Base-by-base conservation (phyloP, 2,329 filamentous ascomycete species). In the Dactylonectria macrodidyma region DNA sequence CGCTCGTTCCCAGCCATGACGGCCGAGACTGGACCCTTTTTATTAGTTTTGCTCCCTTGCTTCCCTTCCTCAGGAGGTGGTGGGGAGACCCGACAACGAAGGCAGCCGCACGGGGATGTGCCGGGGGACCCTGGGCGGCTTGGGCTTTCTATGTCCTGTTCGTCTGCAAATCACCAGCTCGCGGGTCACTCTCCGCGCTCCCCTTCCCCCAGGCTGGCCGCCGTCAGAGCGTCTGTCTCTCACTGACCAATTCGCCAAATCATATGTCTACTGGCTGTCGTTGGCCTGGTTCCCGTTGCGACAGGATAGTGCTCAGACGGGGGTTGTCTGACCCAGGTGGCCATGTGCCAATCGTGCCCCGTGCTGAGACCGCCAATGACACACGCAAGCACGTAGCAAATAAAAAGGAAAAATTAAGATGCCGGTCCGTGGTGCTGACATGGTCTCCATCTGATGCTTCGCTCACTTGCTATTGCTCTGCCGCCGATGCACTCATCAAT, bases 181-280 rank as follows among this genome's bases (percentile, higher is more conserved):
- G 48, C 48, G 26, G 48, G 48, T 33, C 48, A n/a, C 48, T 51
- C 48, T 51, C 48, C 48, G 48, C 48, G 46, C 10, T 48, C 46
- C 8, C 46, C 46, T 22, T 8, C 47, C 47, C 47, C 47, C 26
- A 19, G 19, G 19, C 26, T 5, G 26, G 26, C 26, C 2, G 19
- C 19, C 19, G 46, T 12, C 22, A 5, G 46, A 50, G 14, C 5
- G 46, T 12, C 46, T 22, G 46, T 5, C 46, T 24, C 26, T 30
- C 26, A 30, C 26, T 30, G 26, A 30, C 26, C 26, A 30, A 30
- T 7, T 30, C 26, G 26, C 26, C 26, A 30, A 30, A 30, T 30
- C 26, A 30, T 5, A 30, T 30, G 26, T 7, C 26, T 30, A 30
- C 26, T 30, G 7, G 26, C 7, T 30, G 26, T 30, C 26, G 26